Conservation (phyloP, 1,284 basidiomycete genomes). For the Lentinus polychrous region DNA sequence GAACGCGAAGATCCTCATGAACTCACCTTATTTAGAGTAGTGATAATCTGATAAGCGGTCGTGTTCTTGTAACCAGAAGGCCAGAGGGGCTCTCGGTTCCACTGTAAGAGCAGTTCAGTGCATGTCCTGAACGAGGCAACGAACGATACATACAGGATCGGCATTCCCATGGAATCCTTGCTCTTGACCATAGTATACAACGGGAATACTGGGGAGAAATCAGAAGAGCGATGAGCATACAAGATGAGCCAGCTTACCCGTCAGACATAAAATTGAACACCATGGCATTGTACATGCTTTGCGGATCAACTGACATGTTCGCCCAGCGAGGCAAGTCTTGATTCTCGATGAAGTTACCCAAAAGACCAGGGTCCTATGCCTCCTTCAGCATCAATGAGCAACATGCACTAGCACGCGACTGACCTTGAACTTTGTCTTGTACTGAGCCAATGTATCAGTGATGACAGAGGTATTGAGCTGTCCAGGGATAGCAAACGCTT, state of each 20-base stretch:
- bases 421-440: constrained; percentile 29
- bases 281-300: constrained; percentile 32
- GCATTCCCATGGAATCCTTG: constrained; percentile 38
- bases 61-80: constrained; percentile 60
- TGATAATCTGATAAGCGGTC: constrained; percentile 51
- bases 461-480: constrained; percentile 28
- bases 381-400: background rate
- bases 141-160: constrained; percentile 16
- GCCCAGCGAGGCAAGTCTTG: constrained; percentile 49
- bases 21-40: constrained; percentile 54
- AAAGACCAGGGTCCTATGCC: constrained; percentile 24
- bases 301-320: constrained; percentile 32
- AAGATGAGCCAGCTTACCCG: constrained; percentile 25
- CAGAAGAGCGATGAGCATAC: constrained; percentile 9
- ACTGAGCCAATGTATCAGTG: constrained; percentile 22
- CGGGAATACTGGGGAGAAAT: constrained; percentile 36
- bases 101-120: constrained; percentile 25
- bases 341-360: constrained; percentile 56
- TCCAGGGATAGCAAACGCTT: constrained; percentile 29
- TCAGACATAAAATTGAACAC: constrained; percentile 29
- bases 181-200: constrained; percentile 52
- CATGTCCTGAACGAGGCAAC: background rate
- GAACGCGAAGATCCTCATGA: background rate
- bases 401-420: background rate
- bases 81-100: constrained; percentile 78